Base-by-base conservation (phyloP, 2,329 filamentous ascomycete species). In the Dichotomopilus funicola region DNA sequence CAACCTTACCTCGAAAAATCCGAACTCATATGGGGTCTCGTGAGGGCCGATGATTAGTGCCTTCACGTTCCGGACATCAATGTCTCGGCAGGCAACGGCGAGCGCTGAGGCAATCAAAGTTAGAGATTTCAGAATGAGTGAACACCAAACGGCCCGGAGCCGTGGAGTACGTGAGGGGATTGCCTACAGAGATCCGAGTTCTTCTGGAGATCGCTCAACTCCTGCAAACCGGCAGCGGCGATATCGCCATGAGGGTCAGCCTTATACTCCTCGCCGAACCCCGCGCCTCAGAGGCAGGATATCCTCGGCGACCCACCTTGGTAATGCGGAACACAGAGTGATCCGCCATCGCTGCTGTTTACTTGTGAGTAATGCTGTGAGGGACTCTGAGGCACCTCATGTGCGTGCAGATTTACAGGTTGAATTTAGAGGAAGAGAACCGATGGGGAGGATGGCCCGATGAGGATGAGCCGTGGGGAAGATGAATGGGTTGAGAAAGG, bases 21-120 rank as follows among this genome's bases (percentile, higher is more conserved):
- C 94, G 67, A 95, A 96, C 71, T 96, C 91, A 71, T 99, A 99
- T 0, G 92, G 91, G 0, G 91, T 95, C 64, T 94, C 91, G 61
- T 92, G 90, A 31, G 94, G 92, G 0, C 94, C 94, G 62, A 97
- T 83, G 65, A 97, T 92, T 61, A 97, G 72, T 49, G 91, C 90
- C 68, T 85, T 87, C 49, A 97, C 86, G 68, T 89, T 87, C 54
- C 91, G 87, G 58, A 97, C 89, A 70, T 99, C 91, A 63, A 85
- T 80, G 71, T 97, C 94, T 51, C 88, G 81, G 68, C 88, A 95
- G 55, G 89, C 88, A 49, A 96, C 91, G 9, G 89, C 89, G 60
- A 97, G 81, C 35, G 91, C 89, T 91, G 59, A 49, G 33, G 33
- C 48, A 51, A 56, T 47, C 19, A 48, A 9, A 54, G 62, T 52